phyloP scores from a whole-genome alignment of 2,329 filamentous ascomycete genomes.

The Plectosphaerella sp. region DNA sequence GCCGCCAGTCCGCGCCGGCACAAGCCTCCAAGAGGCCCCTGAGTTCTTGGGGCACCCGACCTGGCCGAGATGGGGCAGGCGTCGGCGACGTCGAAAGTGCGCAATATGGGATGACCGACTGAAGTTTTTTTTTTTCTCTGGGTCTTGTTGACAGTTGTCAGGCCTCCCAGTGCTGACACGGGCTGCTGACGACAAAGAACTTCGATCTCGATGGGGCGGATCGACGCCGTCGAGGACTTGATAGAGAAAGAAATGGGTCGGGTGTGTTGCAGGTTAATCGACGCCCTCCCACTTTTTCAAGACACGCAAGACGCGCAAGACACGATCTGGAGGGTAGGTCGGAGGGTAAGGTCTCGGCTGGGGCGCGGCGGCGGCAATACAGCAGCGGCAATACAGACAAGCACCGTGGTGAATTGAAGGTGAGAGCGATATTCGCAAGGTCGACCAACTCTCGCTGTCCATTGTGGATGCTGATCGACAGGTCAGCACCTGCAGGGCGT shows the following conservation, averaged over 20 bases:
- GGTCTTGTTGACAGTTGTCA: not conserved
- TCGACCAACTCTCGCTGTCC: too few species aligned
- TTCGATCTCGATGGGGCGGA: not conserved
- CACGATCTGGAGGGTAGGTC: not conserved
- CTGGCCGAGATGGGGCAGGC: too few species aligned
- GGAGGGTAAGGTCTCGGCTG: too few species aligned
- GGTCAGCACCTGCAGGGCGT: too few species aligned
- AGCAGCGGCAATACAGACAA: too few species aligned
- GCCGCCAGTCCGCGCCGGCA: not conserved
- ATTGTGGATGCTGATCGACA: too few species aligned
- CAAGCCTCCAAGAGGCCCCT: not conserved
- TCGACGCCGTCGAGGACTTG: too few species aligned
- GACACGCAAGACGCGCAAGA: not conserved
- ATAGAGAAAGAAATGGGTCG: too few species aligned
- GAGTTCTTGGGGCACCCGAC: not conserved
- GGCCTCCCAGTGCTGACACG: not conserved
- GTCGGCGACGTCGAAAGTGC: too few species aligned
- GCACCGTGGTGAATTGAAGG: too few species aligned
- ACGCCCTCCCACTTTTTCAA: not conserved
- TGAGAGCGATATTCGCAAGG: too few species aligned
- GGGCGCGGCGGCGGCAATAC: too few species aligned
- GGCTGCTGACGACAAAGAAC: not conserved
- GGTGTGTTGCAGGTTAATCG: constrained; percentile 3
- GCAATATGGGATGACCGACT: not conserved
- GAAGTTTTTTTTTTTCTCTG: not conserved